Conservation (phyloP, 805 yeast genomes). For the Candida wancherniae region DNA sequence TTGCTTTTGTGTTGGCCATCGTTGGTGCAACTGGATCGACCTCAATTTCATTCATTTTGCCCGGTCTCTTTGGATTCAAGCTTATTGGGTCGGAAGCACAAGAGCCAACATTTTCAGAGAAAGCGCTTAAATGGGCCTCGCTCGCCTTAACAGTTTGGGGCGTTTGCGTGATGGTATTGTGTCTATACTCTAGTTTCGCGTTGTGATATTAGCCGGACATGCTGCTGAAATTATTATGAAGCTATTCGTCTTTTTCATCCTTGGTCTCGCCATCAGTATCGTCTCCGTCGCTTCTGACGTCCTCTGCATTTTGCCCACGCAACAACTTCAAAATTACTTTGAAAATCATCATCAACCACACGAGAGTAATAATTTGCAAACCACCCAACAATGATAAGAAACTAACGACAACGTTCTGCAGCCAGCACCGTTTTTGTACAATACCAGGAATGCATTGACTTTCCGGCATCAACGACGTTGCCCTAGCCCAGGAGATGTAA, state of each 20-base stretch:
- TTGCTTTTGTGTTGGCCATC: constrained; percentile 64
- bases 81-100: constrained; percentile 36
- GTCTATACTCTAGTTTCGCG: constrained; percentile 24
- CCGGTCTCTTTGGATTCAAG: constrained; percentile 71
- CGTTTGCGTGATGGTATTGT: constrained; percentile 47
- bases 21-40: constrained; percentile 87
- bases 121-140: constrained; percentile 34
- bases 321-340: constrained; percentile 68
- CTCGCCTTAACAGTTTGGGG: constrained; percentile 51
- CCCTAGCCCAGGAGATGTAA: constrained; percentile 50
- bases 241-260: too few relatives aligned
- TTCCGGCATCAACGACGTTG: constrained; percentile 38
- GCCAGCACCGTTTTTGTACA: constrained; percentile 46
- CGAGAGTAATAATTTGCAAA: constrained; percentile 57
- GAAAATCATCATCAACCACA: constrained; percentile 74
- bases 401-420: constrained; percentile 37
- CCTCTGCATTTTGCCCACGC: constrained; percentile 75
- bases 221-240: too few relatives aligned
- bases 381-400: constrained; percentile 57
- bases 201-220: constrained; percentile 3
- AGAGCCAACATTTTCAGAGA: constrained; percentile 25
- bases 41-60: constrained; percentile 69
- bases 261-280: constrained; percentile 41
- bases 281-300: constrained; percentile 79
- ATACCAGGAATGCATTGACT: constrained; percentile 37